These are phyloP conservation scores for Aquilaria yunnanensis DNA, from an alignment of 345 rosid genomes.

Conservation along the genomic window DNA sequence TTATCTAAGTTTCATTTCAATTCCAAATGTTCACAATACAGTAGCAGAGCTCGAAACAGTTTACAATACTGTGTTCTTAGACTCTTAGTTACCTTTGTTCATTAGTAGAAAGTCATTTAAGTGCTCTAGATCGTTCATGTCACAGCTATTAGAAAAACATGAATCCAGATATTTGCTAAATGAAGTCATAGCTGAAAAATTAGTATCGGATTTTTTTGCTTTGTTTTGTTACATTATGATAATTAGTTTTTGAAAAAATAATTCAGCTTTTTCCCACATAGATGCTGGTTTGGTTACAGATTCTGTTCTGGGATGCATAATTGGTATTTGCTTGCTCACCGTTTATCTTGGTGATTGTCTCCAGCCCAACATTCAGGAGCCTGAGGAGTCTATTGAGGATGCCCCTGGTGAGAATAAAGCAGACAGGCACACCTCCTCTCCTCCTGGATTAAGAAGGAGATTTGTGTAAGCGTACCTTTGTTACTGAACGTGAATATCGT, in stretches of 20 bases:
- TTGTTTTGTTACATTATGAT: background rate
- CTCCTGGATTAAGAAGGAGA: constrained; percentile 80
- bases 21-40: too few species aligned
- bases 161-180: too few species aligned
- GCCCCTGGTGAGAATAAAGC: constrained; percentile 32
- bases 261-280: background rate
- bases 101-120: too few species aligned
- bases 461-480: constrained; percentile 42
- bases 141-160: too few species aligned
- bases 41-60: too few species aligned
- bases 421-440: constrained; percentile 38
- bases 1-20: too few species aligned
- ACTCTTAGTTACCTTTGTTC: too few species aligned
- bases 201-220: background rate
- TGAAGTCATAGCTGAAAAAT: too few species aligned
- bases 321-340: background rate
- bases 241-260: background rate
- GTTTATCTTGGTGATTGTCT: background rate
- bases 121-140: too few species aligned
- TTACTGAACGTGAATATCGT: background rate
- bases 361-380: constrained; percentile 39
- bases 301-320: background rate
- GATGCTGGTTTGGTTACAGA: background rate
- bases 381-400: constrained; percentile 29
- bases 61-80: too few species aligned